These are phyloP conservation scores for Biscogniauxia sp. DNA, from an alignment of 2,329 filamentous ascomycete species.

Conservation along the genomic window DNA sequence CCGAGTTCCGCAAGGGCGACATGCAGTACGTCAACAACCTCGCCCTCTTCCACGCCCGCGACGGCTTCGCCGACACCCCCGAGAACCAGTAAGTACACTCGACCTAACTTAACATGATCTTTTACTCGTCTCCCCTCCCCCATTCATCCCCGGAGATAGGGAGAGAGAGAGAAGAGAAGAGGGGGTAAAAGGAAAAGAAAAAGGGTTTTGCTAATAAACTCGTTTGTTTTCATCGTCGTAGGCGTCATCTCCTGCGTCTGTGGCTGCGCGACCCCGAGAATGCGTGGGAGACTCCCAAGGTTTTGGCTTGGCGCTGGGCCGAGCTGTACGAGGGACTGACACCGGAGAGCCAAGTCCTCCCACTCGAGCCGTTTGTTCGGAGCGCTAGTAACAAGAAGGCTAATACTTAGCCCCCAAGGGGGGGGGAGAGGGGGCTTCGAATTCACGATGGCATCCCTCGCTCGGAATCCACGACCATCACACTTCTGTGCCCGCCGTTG, in stretches of 20 bases:
- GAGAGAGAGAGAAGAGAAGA: too few species aligned
- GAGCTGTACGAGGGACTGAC: constrained; percentile 52
- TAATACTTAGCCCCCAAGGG: not conserved
- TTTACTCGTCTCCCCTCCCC: too few species aligned
- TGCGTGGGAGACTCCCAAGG: constrained; percentile 47
- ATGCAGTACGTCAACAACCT: constrained; percentile 57
- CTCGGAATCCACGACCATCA: too few species aligned
- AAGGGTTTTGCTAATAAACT: constrained; percentile 27
- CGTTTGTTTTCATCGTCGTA: constrained; percentile 34
- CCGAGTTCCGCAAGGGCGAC: constrained; percentile 49
- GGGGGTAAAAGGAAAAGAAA: too few species aligned
- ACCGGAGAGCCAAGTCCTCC: constrained; percentile 52
- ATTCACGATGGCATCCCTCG: too few species aligned
- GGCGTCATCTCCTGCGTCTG: constrained; percentile 48
- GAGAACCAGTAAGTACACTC: constrained; percentile 47
- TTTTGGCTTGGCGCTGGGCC: constrained; percentile 48
- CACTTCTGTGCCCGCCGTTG: too few species aligned
- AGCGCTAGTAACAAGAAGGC: constrained; percentile 35
- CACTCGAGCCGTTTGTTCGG: constrained; percentile 51
- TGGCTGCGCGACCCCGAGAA: constrained; percentile 50
- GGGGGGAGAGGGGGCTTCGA: too few species aligned
- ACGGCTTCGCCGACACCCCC: constrained; percentile 44
- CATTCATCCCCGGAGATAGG: not conserved
- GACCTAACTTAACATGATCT: too few species aligned
- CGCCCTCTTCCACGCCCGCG: constrained; percentile 51